Evolutionary conservation across 1,139 yeast genomes (phyloP).

Genomic region (Yamadazyma trypodendri): DNA sequence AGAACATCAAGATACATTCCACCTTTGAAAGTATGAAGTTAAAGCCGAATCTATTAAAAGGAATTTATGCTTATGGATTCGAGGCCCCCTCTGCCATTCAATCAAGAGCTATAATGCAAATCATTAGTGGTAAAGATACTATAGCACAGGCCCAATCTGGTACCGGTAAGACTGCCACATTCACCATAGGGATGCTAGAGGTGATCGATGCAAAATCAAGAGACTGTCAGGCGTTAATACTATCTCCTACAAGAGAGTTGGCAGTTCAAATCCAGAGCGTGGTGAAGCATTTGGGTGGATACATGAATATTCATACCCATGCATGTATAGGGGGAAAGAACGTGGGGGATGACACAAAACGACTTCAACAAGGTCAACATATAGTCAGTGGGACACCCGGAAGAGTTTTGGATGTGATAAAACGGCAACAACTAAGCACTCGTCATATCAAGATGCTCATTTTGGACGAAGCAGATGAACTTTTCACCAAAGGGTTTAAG

Average conservation of each 20-base stretch:
- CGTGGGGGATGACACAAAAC: slow-evolving; percentile 76
- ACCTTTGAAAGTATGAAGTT: slow-evolving; percentile 79
- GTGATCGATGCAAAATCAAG: slow-evolving; percentile 65
- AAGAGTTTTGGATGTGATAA: slow-evolving; percentile 83
- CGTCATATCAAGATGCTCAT: slow-evolving; percentile 79
- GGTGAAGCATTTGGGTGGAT: slow-evolving; percentile 79
- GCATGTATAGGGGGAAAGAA: slow-evolving; percentile 94
- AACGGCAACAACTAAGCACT: slow-evolving; percentile 65
- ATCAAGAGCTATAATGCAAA: slow-evolving; percentile 90
- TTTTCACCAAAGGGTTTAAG: slow-evolving; percentile 86
- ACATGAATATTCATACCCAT: slow-evolving; percentile 78
- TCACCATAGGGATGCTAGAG: slow-evolving; percentile 87
- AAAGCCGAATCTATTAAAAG: slow-evolving; percentile 65
- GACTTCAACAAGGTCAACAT: slow-evolving; percentile 75
- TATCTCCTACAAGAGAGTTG: slow-evolving; percentile 95
- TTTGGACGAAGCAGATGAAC: slow-evolving; percentile 93
- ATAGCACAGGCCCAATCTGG: slow-evolving; percentile 99
- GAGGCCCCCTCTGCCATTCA: slow-evolving; percentile 96
- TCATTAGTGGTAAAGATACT: slow-evolving; percentile 85
- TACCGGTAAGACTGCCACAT: slow-evolving; percentile 97
- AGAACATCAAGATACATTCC: slow-evolving; percentile 59
- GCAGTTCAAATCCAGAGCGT: slow-evolving; percentile 89
- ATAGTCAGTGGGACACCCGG: slow-evolving; percentile 98
- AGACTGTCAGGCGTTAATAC: slow-evolving; percentile 78
- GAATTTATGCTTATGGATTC: slow-evolving; percentile 88